A percentile compares a stretch with the other conserved stretches of the same genome.
Conservation (phyloP, 192 early-diverging fungal species). For the Backusella mclennaniae region DNA sequence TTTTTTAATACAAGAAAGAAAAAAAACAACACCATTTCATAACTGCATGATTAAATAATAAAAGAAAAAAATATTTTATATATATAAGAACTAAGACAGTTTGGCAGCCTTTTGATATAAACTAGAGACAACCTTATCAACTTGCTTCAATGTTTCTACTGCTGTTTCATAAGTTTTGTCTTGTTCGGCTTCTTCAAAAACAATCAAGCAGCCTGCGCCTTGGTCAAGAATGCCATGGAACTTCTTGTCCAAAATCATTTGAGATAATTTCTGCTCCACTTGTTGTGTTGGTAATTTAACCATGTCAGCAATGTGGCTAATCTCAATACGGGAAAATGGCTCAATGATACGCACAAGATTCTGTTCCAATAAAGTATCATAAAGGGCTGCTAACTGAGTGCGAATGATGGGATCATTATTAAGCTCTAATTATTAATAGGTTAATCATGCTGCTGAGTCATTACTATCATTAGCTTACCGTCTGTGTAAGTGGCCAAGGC, state of each 20-base stretch:
- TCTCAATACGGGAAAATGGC: slow-evolving; percentile 97
- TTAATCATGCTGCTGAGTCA: no score
- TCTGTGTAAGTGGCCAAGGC: slow-evolving; percentile 83
- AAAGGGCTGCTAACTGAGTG: slow-evolving; percentile 86
- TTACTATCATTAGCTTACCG: slow-evolving; percentile 44
- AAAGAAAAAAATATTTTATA: neutral
- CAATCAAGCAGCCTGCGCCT: slow-evolving; percentile 91
- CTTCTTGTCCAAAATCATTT: slow-evolving; percentile 99
- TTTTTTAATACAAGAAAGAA: neutral
- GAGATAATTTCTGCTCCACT: slow-evolving; percentile 94
- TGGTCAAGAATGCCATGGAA: slow-evolving; percentile 97
- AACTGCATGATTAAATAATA: slow-evolving; percentile 2
- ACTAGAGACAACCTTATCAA: slow-evolving; percentile 92
- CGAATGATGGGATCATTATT: slow-evolving; percentile 93
- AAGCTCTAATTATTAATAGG: slow-evolving; percentile 54
- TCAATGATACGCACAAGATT: slow-evolving; percentile 97
- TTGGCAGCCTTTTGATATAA: slow-evolving; percentile 80
- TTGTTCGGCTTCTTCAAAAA: slow-evolving; percentile 86
- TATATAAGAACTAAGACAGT: slow-evolving; percentile 7
- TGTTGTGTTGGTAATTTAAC: slow-evolving; percentile 90
- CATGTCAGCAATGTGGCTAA: slow-evolving; percentile 90
- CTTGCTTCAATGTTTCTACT: slow-evolving; percentile 95
- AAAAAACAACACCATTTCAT: neutral
- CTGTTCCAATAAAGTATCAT: slow-evolving; percentile 96
- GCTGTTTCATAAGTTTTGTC: slow-evolving; percentile 93